A percentile compares a stretch with the other conserved stretches of the same genome.
phyloP scores from a whole-genome alignment of 345 rosid species.

The Rhodamnia argentea region DNA sequence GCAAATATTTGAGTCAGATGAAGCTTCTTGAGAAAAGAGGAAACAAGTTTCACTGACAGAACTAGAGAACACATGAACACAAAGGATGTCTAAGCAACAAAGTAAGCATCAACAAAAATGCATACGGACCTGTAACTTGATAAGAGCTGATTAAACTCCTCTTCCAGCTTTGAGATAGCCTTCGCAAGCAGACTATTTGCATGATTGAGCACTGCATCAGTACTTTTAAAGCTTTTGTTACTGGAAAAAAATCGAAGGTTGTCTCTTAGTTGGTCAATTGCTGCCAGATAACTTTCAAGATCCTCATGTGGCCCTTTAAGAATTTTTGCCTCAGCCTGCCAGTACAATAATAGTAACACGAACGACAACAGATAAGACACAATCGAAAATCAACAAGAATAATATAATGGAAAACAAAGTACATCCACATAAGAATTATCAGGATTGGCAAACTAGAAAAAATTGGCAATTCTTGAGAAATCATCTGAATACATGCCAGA shows the following conservation, averaged over 20 bases:
- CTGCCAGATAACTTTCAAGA: constrained; percentile 79
- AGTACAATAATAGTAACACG: constrained; percentile 9
- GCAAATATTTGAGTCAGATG: background rate
- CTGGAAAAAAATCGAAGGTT: constrained; percentile 58
- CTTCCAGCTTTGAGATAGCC: constrained; percentile 90
- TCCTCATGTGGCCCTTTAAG: constrained; percentile 94
- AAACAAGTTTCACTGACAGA: background rate
- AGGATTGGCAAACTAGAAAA: background rate
- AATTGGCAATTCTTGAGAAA: background rate
- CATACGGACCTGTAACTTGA: constrained; percentile 64
- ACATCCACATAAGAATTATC: background rate
- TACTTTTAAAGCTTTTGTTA: constrained; percentile 60
- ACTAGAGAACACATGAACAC: background rate
- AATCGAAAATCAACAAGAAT: background rate
- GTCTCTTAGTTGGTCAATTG: constrained; percentile 79
- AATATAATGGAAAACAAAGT: background rate
- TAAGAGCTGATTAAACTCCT: constrained; percentile 81
- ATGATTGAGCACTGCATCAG: constrained; percentile 59
- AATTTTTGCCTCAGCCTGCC: constrained; percentile 90
- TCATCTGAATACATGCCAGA: background rate
- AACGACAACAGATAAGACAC: background rate
- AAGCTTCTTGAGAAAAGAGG: background rate
- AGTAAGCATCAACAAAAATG: background rate
- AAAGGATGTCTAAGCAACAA: background rate
- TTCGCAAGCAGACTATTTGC: constrained; percentile 73